Evolutionary conservation across 257 asterid genomes (phyloP).

Genomic region (Primulina huaijiensis): DNA sequence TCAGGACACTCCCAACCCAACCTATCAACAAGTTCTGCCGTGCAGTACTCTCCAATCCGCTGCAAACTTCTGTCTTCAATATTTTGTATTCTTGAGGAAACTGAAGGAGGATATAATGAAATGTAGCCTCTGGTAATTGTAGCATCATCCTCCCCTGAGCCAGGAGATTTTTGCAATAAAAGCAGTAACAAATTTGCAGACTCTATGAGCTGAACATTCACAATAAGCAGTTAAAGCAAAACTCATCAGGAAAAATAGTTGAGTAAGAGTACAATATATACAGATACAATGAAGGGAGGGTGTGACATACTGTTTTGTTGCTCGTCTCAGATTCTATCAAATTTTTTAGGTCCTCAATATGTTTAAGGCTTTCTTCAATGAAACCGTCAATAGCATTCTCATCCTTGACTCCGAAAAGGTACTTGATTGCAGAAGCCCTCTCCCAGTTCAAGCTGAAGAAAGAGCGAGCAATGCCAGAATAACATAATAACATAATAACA

Average conservation of each 20-base stretch:
- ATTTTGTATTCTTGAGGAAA: slow-evolving; percentile 43
- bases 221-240: slow-evolving; percentile 18
- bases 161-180: slow-evolving; percentile 39
- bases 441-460: slow-evolving; percentile 55
- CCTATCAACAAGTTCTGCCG: slow-evolving; percentile 55
- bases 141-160: slow-evolving; percentile 29
- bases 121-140: slow-evolving; percentile 20
- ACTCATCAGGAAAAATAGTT: background rate
- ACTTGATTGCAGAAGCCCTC: slow-evolving; percentile 62
- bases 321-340: slow-evolving; percentile 42
- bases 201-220: slow-evolving; percentile 57
- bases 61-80: slow-evolving; percentile 47
- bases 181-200: slow-evolving; percentile 42
- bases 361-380: slow-evolving; percentile 55
- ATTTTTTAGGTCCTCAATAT: slow-evolving; percentile 49
- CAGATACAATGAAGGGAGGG: slow-evolving; percentile 32
- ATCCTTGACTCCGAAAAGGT: slow-evolving; percentile 52
- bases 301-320: slow-evolving; percentile 31
- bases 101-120: slow-evolving; percentile 24
- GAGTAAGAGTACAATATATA: slow-evolving; percentile 25
- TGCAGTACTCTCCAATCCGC: slow-evolving; percentile 46
- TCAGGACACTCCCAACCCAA: slow-evolving; percentile 95
- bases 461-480: slow-evolving; percentile 28
- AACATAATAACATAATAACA: slow-evolving; percentile 15
- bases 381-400: slow-evolving; percentile 36